Conservation (phyloP, 2,329 filamentous ascomycete genomes). For the Fusarium secorum region DNA sequence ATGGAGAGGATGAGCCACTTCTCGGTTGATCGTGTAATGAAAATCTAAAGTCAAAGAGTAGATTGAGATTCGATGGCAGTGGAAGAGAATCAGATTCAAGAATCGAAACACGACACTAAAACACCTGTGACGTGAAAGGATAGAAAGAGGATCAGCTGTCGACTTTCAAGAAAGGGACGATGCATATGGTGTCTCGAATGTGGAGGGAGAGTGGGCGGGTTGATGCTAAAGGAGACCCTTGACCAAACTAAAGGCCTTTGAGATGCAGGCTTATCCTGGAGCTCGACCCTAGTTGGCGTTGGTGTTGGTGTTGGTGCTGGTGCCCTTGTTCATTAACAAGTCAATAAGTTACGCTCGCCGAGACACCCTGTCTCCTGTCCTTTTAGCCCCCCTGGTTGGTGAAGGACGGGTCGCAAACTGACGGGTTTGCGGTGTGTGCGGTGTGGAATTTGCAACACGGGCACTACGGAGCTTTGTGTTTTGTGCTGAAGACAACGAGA, state of each 20-base stretch:
- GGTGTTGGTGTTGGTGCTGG: constrained; percentile 12
- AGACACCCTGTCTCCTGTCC: constrained; percentile 16
- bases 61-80: neutral
- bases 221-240: constrained; percentile 39
- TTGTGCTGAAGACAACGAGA: neutral
- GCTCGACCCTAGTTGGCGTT: constrained; percentile 18
- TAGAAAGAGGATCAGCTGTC: constrained; percentile 36
- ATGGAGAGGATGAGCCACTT: neutral
- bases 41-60: neutral
- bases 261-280: constrained; percentile 32
- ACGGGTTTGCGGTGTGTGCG: constrained; percentile 41
- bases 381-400: constrained; percentile 23
- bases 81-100: constrained; percentile 1
- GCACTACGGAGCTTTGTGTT: constrained; percentile 9
- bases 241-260: constrained; percentile 23
- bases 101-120: constrained; percentile 30
- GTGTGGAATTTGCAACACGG: constrained; percentile 35
- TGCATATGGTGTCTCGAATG: constrained; percentile 47
- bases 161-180: constrained; percentile 39
- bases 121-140: constrained; percentile 34
- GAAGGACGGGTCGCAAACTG: constrained; percentile 25
- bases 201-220: constrained; percentile 39
- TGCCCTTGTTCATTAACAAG: constrained; percentile 25
- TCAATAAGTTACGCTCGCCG: constrained; percentile 20
- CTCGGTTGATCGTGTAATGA: neutral